Percentiles rank a stretch among this genome's conserved stretches.
These are phyloP conservation scores for Boletus sp. DNA, from an alignment of 768 basidiomycete species.

Conservation along the genomic window DNA sequence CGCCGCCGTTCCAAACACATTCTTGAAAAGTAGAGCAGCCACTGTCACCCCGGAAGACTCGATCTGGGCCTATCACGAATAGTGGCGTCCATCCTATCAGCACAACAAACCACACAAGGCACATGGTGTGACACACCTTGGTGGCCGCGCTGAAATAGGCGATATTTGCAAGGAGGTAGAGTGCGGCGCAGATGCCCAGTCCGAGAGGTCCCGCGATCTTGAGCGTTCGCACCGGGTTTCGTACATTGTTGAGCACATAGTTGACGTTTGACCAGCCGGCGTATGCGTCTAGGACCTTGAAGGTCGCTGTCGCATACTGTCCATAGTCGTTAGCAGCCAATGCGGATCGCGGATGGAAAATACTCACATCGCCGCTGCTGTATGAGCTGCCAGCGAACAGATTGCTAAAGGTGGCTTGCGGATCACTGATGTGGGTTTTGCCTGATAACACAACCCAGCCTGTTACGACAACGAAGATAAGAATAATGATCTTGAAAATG, in stretches of 20 bases:
- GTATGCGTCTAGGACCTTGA: constrained; percentile 53
- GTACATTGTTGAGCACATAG: constrained; percentile 46
- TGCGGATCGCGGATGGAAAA: neutral
- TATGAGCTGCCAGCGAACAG: constrained; percentile 55
- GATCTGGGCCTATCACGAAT: constrained; percentile 40
- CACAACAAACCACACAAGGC: neutral
- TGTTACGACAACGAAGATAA: constrained; percentile 54
- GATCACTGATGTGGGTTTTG: constrained; percentile 53
- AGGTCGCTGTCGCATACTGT: constrained; percentile 61
- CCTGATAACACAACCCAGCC: constrained; percentile 64
- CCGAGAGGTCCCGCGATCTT: constrained; percentile 63
- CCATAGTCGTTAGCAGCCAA: neutral
- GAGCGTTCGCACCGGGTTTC: constrained; percentile 57
- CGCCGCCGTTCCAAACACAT: constrained; percentile 54
- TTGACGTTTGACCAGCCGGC: constrained; percentile 57
- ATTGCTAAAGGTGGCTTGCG: constrained; percentile 55
- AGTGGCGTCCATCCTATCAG: neutral
- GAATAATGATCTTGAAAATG: constrained; percentile 53
- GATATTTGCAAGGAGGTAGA: constrained; percentile 58
- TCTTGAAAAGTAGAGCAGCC: constrained; percentile 57
- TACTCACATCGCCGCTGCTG: constrained; percentile 46
- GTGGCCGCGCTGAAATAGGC: constrained; percentile 49
- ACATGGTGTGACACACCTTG: constrained; percentile 13
- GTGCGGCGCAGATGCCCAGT: constrained; percentile 47
- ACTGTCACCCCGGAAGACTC: constrained; percentile 50